Base-by-base conservation (phyloP, 768 basidiomycete genomes). In the Boletus tomentosulus region DNA sequence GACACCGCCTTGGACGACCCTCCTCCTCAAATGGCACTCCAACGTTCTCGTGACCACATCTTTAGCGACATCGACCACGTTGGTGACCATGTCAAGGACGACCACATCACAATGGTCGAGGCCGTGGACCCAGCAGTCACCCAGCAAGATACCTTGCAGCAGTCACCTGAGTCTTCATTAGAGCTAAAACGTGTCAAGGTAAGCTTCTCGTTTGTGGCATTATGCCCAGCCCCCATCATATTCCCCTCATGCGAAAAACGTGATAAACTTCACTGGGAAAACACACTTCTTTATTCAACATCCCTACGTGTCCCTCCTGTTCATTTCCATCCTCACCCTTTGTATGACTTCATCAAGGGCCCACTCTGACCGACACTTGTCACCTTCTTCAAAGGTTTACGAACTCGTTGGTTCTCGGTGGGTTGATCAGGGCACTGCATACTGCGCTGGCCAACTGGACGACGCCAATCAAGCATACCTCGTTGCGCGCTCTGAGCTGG, bases 391-490 rank as follows among this genome's bases (percentile, higher is more conserved):
- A 61, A 64, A 99, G 88, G 96, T 99, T 27, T 98, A 99, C 72
- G 88, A 95, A 71, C 86, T 99, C 55, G 82, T 92, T 50, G 92
- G 88, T 54, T 81, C 88, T 59, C 83, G 86, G 53, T 99, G 97
- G 97, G 80, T 86, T 51, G 97, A 99, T 77, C 86, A 93, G 67
- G 97, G 97, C 45, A 99, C 97, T 16, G 97, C 97, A 1, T 91
- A 94, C 67, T 97, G 95, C 70, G 90, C 89, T 64, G 94, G 94
- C 43, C 86, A 94, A 67, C 89, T 88, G 59, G 82, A 85, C 61
- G 83, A 87, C 47, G 79, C 80, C 46, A 85, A 83, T 62, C 88
- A 87, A 67, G 94, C 87, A 6, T 78, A 85, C 54, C 83, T 94
- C 50, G 83, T 92, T 59, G 92, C 91, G n/a, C 87, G 87, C 57